These are phyloP conservation scores for Saccharomycopsis synnaedendra DNA, from an alignment of 805 yeast species.

Conservation along the genomic window DNA sequence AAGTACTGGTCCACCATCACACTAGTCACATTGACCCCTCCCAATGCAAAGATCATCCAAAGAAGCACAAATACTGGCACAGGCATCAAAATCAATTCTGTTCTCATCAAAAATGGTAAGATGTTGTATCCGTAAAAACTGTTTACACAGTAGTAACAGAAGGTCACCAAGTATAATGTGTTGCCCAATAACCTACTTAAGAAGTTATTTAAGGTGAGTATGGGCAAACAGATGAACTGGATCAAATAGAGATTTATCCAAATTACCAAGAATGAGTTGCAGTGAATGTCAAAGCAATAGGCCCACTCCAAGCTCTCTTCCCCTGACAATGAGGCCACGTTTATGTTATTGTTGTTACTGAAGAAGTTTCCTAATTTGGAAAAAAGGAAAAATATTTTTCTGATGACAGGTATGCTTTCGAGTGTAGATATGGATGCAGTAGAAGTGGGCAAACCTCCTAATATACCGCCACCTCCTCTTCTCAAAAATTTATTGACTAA, in stretches of 20 bases:
- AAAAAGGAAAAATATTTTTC: neutral
- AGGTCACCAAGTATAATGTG: slow-evolving; percentile 60
- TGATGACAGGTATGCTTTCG: too few species aligned
- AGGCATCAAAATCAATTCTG: slow-evolving; percentile 53
- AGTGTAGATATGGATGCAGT: too few species aligned
- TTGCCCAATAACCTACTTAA: slow-evolving; percentile 68
- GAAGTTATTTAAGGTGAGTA: slow-evolving; percentile 53
- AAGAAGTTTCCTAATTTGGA: slow-evolving; percentile 1
- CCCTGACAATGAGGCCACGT: slow-evolving; percentile 17
- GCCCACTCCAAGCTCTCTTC: slow-evolving; percentile 71
- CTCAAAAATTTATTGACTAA: slow-evolving; percentile 53
- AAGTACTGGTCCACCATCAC: slow-evolving; percentile 42
- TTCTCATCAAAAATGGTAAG: slow-evolving; percentile 52
- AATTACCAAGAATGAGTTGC: slow-evolving; percentile 75
- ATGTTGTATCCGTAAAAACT: slow-evolving; percentile 86
- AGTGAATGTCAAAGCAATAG: slow-evolving; percentile 87
- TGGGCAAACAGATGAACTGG: slow-evolving; percentile 66
- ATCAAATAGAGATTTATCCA: slow-evolving; percentile 68
- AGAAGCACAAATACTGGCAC: slow-evolving; percentile 45
- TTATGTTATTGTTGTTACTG: slow-evolving; percentile 15
- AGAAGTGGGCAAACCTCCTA: neutral
- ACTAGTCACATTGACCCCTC: slow-evolving; percentile 66
- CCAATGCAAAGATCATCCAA: slow-evolving; percentile 46
- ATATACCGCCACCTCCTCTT: slow-evolving; percentile 24
- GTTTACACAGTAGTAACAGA: slow-evolving; percentile 64